Evolutionary conservation across 345 rosid species (phyloP), one percentile per base, ranked within the genome.

Genomic region (Corymbia maculata): DNA sequence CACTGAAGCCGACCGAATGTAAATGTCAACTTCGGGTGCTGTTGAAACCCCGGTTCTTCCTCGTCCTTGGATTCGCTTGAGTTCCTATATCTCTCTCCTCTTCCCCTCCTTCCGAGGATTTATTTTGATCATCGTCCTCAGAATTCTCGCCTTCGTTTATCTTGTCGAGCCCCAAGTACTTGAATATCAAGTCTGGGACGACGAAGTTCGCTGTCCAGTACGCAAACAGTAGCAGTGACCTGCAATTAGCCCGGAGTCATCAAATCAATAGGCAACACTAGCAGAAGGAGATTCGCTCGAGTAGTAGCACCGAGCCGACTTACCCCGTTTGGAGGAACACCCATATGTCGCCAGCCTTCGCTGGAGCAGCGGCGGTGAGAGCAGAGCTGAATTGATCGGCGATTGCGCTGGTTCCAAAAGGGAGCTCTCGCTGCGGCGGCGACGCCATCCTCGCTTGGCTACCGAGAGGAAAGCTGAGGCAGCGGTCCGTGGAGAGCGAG

Each of bases 281-380:
- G 52, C 21, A 9, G 30, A 82, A 28, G 13, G 21, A 49, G 24
- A 9, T 5, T 36, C 30, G 22, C 13, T 9, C 42, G 12, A 19
- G 44, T 8, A 22, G 32, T 85, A 59, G 12, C 22, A 12, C 68
- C 28, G 61, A 82, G 24, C 13, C 13, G 47, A 17, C 85, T 10
- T 36, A 92, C 96, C 96, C 90, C 36, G 93, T 91, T 59, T 30
- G 85, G 21, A 94, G 92, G 52, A 94, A 80, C 50, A 87, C 92
- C 12, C 90, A 89, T 47, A 91, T 82, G 36, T 93, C 94, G 9
- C 93, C 94, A 4, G 90, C 79, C 47, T 87, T 55, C 4, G 86
- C 42, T 4, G 94, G 89, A 66, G 93, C 51, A 86, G 92, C 89
- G 53, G 86, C 91, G 61, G 52, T 91, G 47, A 89, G 89, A 66